Base-by-base conservation (phyloP, 1,284 basidiomycete genomes). In the Rhodotorula sp. region DNA sequence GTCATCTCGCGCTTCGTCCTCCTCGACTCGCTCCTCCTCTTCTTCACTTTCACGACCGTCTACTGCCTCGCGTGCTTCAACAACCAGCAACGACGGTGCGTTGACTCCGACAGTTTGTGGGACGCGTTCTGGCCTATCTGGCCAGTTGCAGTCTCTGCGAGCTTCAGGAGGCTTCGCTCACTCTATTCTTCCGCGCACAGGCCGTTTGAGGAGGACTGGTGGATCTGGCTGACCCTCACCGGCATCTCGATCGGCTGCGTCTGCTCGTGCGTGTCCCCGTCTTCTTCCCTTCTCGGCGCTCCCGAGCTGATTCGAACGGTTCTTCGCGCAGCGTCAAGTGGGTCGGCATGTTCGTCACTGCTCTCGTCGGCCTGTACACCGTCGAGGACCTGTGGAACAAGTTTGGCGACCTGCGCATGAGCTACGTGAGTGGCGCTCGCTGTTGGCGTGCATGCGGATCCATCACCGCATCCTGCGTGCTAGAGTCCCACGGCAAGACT, bases 381-480 rank as follows among this genome's bases (percentile, higher is more conserved):
- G 88, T 97, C 71, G 95, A 98, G 81, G 97, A 99, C 80, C 87
- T 99, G 5, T 99, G 96, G 96, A 90, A 95, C 64, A 98, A 98
- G 82, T 95, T 98, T 81, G 97, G 97, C 19, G 96, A 99, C 81
- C 84, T 97, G 16, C 89, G 88, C 77, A 95, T 99, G 91, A 87
- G 93, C 52, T 85, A 88, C 66, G 92, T 94, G 82, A 77, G 91
- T 59, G 34, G 34, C 3, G 34, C 34, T n/a, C 23, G 21, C 50
- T 52, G 13, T 21, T 7, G 9, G 14, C 10, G 50, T 9, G 9
- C 23, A 21, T 21, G 34, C 17, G 54, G 7, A 44, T 4, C 19
- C 12, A 8, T 46, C 34, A 42, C 27, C 19, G 17, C 14, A 19
- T 7, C 54, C 46, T n/a, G 13, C 16, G 7, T 44, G 34, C 12